A percentile compares a stretch with the other conserved stretches of the same genome.
Conservation (phyloP, 2,329 filamentous ascomycete genomes). For the Shiraia sp. region DNA sequence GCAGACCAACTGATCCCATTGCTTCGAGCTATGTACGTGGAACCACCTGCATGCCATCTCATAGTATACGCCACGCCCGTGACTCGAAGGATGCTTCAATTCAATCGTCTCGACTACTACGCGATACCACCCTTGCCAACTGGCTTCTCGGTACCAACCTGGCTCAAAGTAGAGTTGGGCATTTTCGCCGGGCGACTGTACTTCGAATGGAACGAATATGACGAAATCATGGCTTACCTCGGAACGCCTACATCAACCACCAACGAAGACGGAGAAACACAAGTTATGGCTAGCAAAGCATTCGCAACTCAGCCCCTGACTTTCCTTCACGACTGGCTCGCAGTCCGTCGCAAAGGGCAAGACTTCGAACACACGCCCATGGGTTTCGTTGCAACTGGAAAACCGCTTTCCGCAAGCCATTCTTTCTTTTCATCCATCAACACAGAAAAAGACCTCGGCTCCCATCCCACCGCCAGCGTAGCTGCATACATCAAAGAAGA, state of each 20-base stretch:
- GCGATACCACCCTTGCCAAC: slow-evolving; percentile 53
- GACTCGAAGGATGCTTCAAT: slow-evolving; percentile 62
- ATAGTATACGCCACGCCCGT: slow-evolving; percentile 64
- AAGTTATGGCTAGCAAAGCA: slow-evolving; percentile 7
- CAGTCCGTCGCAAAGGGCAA: slow-evolving; percentile 58
- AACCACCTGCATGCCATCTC: slow-evolving; percentile 43
- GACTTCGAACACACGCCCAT: slow-evolving; percentile 64
- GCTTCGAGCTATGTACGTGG: slow-evolving; percentile 31
- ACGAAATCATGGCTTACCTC: slow-evolving; percentile 16
- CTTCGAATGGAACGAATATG: slow-evolving; percentile 55
- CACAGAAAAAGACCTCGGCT: not conserved
- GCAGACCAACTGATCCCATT: slow-evolving; percentile 58
- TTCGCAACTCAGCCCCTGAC: slow-evolving; percentile 32
- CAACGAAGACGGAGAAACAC: not conserved
- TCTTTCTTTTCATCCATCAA: slow-evolving; percentile 53
- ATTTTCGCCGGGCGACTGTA: slow-evolving; percentile 66
- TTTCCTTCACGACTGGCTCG: slow-evolving; percentile 60
- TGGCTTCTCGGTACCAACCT: slow-evolving; percentile 51
- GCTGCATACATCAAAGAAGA: slow-evolving; percentile 1
- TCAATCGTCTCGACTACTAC: slow-evolving; percentile 60
- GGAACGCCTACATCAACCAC: slow-evolving; percentile 4
- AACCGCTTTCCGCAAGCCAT: slow-evolving; percentile 52
- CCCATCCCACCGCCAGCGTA: not conserved
- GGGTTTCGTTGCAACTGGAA: slow-evolving; percentile 60
- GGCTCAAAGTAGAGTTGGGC: slow-evolving; percentile 63